Base-by-base conservation (phyloP, 768 basidiomycete species). In the Hebeloma cylindrosporum region DNA sequence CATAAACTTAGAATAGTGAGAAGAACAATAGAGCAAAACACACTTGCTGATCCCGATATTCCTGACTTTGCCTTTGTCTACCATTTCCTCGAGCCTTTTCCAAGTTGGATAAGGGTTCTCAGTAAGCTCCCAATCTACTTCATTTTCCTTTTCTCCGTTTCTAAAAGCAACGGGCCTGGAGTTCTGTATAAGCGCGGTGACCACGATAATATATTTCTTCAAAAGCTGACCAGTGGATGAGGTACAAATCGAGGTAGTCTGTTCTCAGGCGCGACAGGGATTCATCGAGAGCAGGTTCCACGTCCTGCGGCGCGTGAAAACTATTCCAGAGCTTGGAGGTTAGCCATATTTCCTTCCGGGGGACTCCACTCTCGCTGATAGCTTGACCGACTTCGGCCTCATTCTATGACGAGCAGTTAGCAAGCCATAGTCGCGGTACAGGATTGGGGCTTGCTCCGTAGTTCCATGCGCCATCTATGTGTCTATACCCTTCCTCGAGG, bases 1-100 rank as follows among this genome's bases (percentile, higher is more conserved):
- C n/a, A 45, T 3, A 20, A 20, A 13, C 3, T 31, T 16, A 33
- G 2, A n/a, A 29, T 28, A 16, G 3, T 37, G 7, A 28, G 28
- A 10, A 28, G 20, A 17, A 2, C 10, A 28, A 28, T 11, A 8
- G 8, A 17, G 20, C 29, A 14, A 18, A 5, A 42, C 62, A 40
- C 46, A 84, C 84, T 93, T 93, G 84, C 85, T 87, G 31, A 92
- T 71, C 31, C 90, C 90, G 42, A 92, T 92, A 53, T 88, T 85
- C 59, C 75, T 75, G 31, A 86, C 67, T 60, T 89, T 85, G 17
- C 89, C 89, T 54, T 81, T 83, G 51, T 79, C 78, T 3, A 88
- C 84, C 65, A 88, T 66, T 62, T 85, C 78, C 58, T 91, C 88
- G 36, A 91, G 78, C 50, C 80, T 88, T 59, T 83, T 69, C 88